Evolutionary conservation across 2,329 filamentous ascomycete genomes (phyloP).

Genomic region (Exophiala mesophila): DNA sequence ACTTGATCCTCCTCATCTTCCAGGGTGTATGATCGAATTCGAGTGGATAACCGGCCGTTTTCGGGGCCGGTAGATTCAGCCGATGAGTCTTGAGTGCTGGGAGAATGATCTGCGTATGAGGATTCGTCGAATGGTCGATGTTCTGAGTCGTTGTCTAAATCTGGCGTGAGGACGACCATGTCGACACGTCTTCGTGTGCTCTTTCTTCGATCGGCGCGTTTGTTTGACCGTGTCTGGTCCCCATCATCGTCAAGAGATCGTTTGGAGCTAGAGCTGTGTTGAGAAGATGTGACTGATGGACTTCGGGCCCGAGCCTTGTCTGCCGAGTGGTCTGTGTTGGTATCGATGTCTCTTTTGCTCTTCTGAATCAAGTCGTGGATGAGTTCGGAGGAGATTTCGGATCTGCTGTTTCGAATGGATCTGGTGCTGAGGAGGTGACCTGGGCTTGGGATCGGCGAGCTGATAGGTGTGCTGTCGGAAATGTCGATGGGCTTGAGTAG

Average conservation of each 20-base stretch:
- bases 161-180: constrained; percentile 11
- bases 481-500: constrained; percentile 15
- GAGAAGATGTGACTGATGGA: constrained; percentile 27
- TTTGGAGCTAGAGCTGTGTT: constrained; percentile 27
- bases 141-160: constrained; percentile 16
- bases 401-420: constrained; percentile 21
- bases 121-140: constrained; percentile 13
- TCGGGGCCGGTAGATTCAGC: constrained; percentile 15
- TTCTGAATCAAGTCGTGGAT: constrained; percentile 25
- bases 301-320: constrained; percentile 24
- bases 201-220: constrained; percentile 24
- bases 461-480: constrained; percentile 2
- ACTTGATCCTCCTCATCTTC: constrained; percentile 3
- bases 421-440: constrained; percentile 16
- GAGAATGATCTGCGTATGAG: constrained; percentile 13
- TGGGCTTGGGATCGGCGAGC: constrained; percentile 8
- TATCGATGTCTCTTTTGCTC: constrained; percentile 22
- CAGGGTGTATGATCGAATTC: constrained; percentile 1
- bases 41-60: not conserved
- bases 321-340: constrained; percentile 18
- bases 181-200: constrained; percentile 21
- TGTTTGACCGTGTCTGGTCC: constrained; percentile 22
- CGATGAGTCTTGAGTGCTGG: constrained; percentile 26
- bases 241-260: constrained; percentile 28
- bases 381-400: constrained; percentile 23